Percentiles rank a stretch among this genome's conserved stretches.
phyloP scores from a whole-genome alignment of 2,329 filamentous ascomycete genomes.

The Cladosporium phlei region DNA sequence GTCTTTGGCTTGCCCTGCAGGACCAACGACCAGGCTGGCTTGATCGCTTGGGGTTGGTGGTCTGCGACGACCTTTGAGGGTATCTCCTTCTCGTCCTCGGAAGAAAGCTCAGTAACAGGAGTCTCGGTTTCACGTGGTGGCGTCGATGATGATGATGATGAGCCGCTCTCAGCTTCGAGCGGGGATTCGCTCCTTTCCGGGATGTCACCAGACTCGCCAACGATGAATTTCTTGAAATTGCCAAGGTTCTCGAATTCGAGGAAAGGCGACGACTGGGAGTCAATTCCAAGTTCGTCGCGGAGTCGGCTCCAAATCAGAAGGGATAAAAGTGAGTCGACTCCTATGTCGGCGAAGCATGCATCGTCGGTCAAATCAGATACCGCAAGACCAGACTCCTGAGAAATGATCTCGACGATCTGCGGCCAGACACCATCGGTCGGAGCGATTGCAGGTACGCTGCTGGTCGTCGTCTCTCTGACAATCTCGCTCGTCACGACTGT shows the following conservation, averaged over 20 bases:
- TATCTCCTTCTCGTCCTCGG: no score
- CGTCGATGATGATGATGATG: no score
- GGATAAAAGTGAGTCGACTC: conserved; percentile 52
- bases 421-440: conserved; percentile 47
- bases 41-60: no score
- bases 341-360: conserved; percentile 58
- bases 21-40: no score
- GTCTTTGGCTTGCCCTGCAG: no score
- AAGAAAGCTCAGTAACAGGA: no score
- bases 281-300: conserved; percentile 47
- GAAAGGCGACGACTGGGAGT: conserved; percentile 38
- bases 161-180: no score
- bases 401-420: no score
- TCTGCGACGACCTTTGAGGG: no score
- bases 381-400: conserved; percentile 62
- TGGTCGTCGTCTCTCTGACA: conserved; percentile 31
- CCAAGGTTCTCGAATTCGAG: not conserved
- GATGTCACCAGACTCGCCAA: not conserved
- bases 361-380: conserved; percentile 51
- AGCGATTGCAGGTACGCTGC: conserved; percentile 41
- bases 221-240: not conserved
- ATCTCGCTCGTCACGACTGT: conserved; percentile 35
- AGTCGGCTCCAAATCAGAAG: conserved; percentile 48
- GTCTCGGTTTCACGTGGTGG: no score
- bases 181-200: no score